Conservation (phyloP, 2,329 filamentous ascomycete genomes). For the Ceratocystis huliohia region DNA sequence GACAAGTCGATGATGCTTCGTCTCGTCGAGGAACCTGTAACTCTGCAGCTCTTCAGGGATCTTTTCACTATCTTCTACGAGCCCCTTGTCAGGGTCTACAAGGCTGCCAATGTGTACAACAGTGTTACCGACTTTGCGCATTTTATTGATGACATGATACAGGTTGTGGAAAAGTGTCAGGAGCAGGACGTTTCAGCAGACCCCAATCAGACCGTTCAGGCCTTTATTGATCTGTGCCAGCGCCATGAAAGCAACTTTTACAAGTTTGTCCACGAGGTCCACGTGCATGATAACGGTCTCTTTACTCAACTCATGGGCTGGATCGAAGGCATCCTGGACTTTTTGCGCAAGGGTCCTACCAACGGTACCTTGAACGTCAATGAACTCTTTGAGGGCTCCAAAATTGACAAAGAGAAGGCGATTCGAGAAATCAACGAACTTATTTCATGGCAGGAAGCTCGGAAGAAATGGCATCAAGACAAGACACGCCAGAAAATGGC, state of each 20-base stretch:
- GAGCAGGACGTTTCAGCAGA: slow-evolving; percentile 79
- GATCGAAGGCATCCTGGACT: slow-evolving; percentile 91
- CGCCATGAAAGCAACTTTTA: slow-evolving; percentile 95
- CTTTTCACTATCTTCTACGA: slow-evolving; percentile 99
- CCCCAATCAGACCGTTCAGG: slow-evolving; percentile 94
- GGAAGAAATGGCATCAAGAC: slow-evolving; percentile 96
- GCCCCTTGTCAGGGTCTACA: slow-evolving; percentile 91
- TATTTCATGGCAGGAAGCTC: slow-evolving; percentile 84
- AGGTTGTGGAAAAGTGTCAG: slow-evolving; percentile 53
- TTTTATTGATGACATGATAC: slow-evolving; percentile 87
- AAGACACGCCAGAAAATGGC: slow-evolving; percentile 99
- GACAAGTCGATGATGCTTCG: slow-evolving; percentile 97
- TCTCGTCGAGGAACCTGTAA: slow-evolving; percentile 94
- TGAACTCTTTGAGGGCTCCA: slow-evolving; percentile 67
- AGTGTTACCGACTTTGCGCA: slow-evolving; percentile 91
- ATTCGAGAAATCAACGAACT: slow-evolving; percentile 71
- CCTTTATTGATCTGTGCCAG: slow-evolving; percentile 92
- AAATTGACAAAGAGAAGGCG: slow-evolving; percentile 58
- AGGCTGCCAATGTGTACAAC: slow-evolving; percentile 95
- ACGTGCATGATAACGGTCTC: slow-evolving; percentile 89
- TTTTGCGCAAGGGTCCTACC: slow-evolving; percentile 72
- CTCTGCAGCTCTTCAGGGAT: slow-evolving; percentile 87
- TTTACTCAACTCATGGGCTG: slow-evolving; percentile 95
- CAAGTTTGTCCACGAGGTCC: slow-evolving; percentile 97
- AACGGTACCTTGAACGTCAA: slow-evolving; percentile 90